Evolutionary conservation across 2,329 filamentous ascomycete species (phyloP).

Genomic region (Sclerotinia minor): DNA sequence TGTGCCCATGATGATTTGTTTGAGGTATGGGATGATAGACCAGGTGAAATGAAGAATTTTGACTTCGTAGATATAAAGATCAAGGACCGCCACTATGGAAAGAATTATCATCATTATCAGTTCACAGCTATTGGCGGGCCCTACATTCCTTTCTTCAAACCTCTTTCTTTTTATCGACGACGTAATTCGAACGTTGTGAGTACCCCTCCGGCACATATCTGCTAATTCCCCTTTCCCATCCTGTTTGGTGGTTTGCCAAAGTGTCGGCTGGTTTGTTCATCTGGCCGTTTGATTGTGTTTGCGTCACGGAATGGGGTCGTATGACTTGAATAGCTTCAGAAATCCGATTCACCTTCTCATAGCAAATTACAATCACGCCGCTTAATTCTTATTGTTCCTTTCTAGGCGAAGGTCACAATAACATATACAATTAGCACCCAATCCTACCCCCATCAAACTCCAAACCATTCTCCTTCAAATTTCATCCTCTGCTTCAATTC

Average conservation of each 20-base stretch:
- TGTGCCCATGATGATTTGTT: constrained; percentile 14
- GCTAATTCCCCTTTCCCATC: not conserved
- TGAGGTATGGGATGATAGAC: constrained; percentile 19
- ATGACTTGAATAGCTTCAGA: constrained; percentile 21
- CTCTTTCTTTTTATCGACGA: constrained; percentile 3
- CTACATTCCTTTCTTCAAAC: constrained; percentile 18
- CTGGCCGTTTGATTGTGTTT: constrained; percentile 6
- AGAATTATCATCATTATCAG: not conserved
- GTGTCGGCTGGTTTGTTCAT: not conserved
- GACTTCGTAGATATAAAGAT: constrained; percentile 9
- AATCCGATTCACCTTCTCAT: constrained; percentile 11
- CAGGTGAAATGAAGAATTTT: not conserved
- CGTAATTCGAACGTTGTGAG: constrained; percentile 15
- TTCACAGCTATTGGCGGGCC: constrained; percentile 11
- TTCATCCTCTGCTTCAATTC: not conserved
- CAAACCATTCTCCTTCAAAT: constrained; percentile 4
- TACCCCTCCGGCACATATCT: constrained; percentile 7
- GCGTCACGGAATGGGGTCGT: constrained; percentile 2
- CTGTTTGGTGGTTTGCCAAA: not conserved
- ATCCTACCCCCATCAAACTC: not conserved
- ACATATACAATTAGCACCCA: not conserved
- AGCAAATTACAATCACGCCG: not conserved
- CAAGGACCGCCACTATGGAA: not conserved
- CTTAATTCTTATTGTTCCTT: constrained; percentile 8
- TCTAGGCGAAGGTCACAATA: not conserved